A percentile compares a stretch with the other conserved stretches of the same genome.
These are phyloP conservation scores for Scheffersomyces cryptocercus DNA, from an alignment of 1,139 yeast species.

Conservation along the genomic window DNA sequence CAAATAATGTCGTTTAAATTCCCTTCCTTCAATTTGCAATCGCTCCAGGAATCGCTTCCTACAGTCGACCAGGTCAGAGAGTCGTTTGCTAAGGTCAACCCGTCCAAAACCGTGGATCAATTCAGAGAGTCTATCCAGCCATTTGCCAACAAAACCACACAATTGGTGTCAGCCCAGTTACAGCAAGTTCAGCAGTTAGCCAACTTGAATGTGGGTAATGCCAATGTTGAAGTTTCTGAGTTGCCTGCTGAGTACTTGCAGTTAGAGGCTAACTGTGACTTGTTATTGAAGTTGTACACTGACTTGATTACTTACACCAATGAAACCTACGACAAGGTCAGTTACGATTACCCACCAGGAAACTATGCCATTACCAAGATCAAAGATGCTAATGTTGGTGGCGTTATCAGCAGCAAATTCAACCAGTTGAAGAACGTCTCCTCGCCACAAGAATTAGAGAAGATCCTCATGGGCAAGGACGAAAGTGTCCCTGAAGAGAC, in stretches of 20 bases:
- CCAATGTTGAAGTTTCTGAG: slow-evolving; percentile 52
- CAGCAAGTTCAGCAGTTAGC: slow-evolving; percentile 49
- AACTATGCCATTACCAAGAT: slow-evolving; percentile 44
- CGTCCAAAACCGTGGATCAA: slow-evolving; percentile 40
- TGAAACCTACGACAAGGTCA: slow-evolving; percentile 63
- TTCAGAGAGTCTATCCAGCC: slow-evolving; percentile 46
- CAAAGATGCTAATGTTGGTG: slow-evolving; percentile 65
- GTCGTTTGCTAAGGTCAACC: slow-evolving; percentile 41
- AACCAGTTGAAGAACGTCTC: slow-evolving; percentile 60
- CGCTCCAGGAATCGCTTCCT: slow-evolving; percentile 47
- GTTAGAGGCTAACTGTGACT: slow-evolving; percentile 67
- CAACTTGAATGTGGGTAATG: slow-evolving; percentile 17
- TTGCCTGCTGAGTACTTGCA: slow-evolving; percentile 71
- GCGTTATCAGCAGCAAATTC: slow-evolving; percentile 53
- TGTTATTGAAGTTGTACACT: slow-evolving; percentile 58
- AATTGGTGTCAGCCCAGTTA: slow-evolving; percentile 39
- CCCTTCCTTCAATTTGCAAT: slow-evolving; percentile 48
- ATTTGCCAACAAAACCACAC: slow-evolving; percentile 42
- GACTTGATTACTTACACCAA: slow-evolving; percentile 57
- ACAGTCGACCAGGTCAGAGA: slow-evolving; percentile 43
- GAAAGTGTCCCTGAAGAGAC: slow-evolving; percentile 16
- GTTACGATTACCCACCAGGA: slow-evolving; percentile 77
- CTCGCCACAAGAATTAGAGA: slow-evolving; percentile 66
- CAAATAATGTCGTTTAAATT: slow-evolving; percentile 51
- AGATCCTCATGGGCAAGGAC: slow-evolving; percentile 37